Conservation (phyloP, 257 asterid species). For the Forsythia viridissima region DNA sequence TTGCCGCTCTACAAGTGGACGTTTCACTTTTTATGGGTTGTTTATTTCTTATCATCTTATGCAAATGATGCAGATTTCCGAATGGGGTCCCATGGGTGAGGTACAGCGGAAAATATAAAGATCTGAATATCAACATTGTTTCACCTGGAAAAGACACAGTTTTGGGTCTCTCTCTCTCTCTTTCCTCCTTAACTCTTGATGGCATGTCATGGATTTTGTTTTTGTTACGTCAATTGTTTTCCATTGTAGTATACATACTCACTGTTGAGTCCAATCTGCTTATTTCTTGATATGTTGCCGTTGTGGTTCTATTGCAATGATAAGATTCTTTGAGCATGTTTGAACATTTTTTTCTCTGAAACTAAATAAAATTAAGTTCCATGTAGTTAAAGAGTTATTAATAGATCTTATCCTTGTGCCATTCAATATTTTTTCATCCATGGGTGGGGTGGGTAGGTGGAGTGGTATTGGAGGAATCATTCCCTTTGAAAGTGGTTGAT, state of each 20-base stretch:
- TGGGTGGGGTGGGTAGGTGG: background rate
- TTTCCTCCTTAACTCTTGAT: slow-evolving; percentile 16
- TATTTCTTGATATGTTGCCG: background rate
- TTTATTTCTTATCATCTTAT: background rate
- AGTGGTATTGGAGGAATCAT: background rate
- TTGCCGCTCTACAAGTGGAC: background rate
- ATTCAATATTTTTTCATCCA: background rate
- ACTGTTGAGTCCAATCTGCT: slow-evolving; percentile 1
- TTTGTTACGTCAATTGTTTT: background rate
- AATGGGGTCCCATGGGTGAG: slow-evolving; percentile 95
- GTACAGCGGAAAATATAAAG: slow-evolving; percentile 70
- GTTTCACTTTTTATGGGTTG: background rate
- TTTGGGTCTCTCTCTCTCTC: slow-evolving; percentile 50
- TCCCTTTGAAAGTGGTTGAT: background rate
- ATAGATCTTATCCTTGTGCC: background rate
- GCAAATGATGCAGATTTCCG: slow-evolving; percentile 69
- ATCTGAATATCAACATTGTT: slow-evolving; percentile 63
- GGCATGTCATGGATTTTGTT: slow-evolving; percentile 1
- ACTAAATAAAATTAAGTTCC: background rate
- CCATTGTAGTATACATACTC: background rate
- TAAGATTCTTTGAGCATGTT: background rate
- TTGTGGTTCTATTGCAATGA: background rate
- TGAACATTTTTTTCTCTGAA: background rate
- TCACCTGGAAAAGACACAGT: slow-evolving; percentile 84
- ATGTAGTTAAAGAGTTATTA: background rate